Evolutionary conservation across 805 yeast species (phyloP), one percentile per base, ranked within the genome.

Genomic region (Saccharomycopsis malanga): DNA sequence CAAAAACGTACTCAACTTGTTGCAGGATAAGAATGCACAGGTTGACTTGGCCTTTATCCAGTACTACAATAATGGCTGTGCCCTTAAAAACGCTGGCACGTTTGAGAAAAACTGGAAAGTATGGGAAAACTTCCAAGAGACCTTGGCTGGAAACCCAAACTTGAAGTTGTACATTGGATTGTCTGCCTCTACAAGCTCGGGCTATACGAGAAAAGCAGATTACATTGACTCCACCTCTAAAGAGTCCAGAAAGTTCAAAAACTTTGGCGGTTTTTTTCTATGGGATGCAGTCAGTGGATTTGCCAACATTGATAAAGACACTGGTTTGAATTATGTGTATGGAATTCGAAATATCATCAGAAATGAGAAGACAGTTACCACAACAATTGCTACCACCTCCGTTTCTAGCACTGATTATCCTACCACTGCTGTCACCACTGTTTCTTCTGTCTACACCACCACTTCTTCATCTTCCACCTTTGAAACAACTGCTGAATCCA

Each of bases 31-130:
- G 29, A 25, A 46, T 21, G 53, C 54, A 5, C 64, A 69, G 27
- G 61, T 81, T 53, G 85, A 81, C 58, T 74, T 73, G 56, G 76
- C 76, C 18, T 79, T 78, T 56, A 69, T 81, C 49, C 86, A 81
- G 64, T 80, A 79, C 62, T 80, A 80, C 68, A 79, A 80, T n/a
- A 44, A 46, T 20, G 46, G 39, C 5, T 49, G 53, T 42, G 50
- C 38, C 4, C 14, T 45, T 14, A 49, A 42, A 20, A 14, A 41
- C n/a, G 32, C 24, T 2, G 18, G 22, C 10, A 34, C 23, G 14
- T 51, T 51, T 36, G 17, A 48, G n/a, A 34, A 37, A 14, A 74
- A 73, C 25, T 77, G 71, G 64, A 66, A 67, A 44, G 61, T 69
- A 22, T 78, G 83, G 83, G 65, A 65, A 9, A 57, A 67, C 6